Base-by-base conservation (phyloP, 2,329 filamentous ascomycete species). In the Blastomyces percursus region DNA sequence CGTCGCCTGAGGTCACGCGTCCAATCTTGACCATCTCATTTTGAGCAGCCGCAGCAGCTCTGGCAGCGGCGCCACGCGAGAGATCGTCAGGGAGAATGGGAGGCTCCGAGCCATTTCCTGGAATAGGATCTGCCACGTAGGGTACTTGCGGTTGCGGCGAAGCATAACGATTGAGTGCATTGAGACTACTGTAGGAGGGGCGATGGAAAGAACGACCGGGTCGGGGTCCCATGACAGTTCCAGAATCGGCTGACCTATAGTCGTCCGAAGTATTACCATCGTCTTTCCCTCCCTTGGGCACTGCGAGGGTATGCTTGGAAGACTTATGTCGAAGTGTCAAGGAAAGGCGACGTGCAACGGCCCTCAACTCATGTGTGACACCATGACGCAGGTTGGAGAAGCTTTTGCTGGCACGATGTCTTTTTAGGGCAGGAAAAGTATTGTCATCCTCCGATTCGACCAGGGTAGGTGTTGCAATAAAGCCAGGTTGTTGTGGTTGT, bases 21-120 rank as follows among this genome's bases (percentile, higher is more conserved):
- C 72, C 69, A 11, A 65, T 63, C 56, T 72, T 71, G n/a, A 71
- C 69, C 62, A 75, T 60, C 60, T 80, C 77, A 66, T 80, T 80
- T 67, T 79, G 77, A n/a, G 77, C 78, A n/a, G 78, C 78, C 2
- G 77, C 78, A 12, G 78, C 76, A 35, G 78, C 78, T 61, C 78
- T 73, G 16, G 78, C 78, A 11, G 78, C 77, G 4, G 78, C 75
- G 24, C 78, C 78, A 9, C 74, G 72, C 40, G 68, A 73, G n/a
- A 73, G 67, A 51, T 76, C 70, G 63, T 76, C 70, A 0, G 76
- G 73, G 40, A 78, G 66, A 46, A 77, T 68, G 5, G 77, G 76
- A 27, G 74, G 74, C 52, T 75, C 75, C 51, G 68, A 64, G 16
- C 74, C 74, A 65, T 70, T 70, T 16, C 74, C 73, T 9, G 75